Evolutionary conservation across 73 alveolate genomes (phyloP), one percentile per base, ranked within the genome.

Genomic region (Tetrahymena borealis): DNA sequence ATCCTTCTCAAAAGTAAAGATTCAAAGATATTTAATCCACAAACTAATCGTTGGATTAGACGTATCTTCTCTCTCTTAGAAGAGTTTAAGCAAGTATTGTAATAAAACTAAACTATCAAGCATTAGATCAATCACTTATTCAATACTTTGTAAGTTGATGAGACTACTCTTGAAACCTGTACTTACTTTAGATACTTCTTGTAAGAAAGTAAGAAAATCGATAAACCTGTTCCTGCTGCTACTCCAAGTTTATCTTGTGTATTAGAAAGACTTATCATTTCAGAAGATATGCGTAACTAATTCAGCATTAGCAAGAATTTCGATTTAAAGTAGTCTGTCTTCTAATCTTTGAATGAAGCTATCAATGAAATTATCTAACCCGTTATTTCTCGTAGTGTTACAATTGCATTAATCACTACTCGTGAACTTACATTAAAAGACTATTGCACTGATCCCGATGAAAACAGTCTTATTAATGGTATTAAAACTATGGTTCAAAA

Each of bases 371-470:
- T 99, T 40, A 96, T 98, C 20, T 97, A 97, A 1, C 99, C 99
- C n/a, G 99, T 99, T 11, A 98, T 99, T 33, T 98, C 98, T 90
- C 97, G 99, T 92, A 97, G 98, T 16, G 99, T 99, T n/a, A 98
- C 98, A 8, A 99, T 99, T 20, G 99, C 99, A 4, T 95, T 98
- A 20, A 98, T 99, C 91, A 99, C 99, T 5, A 99, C 99, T 20
- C 98, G 99, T 95, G 99, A 98, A 95, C 92, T 99, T 78, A 99
- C 98, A 9, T 94, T 99, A 39, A 99, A 99, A 94, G 99, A 99
- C 93, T 98, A 97, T 94, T 98, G 98, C 78, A 95, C 94, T 90
- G 99, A 99, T 91, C 96, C 98, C 32, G 98, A 99, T 95, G 98
- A 95, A 91, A 94, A 96, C 38, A 97, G 96, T 93, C 95, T 99